phyloP scores from a whole-genome alignment of 176 grass and related monocot genomes.

The Avena eriantha region DNA sequence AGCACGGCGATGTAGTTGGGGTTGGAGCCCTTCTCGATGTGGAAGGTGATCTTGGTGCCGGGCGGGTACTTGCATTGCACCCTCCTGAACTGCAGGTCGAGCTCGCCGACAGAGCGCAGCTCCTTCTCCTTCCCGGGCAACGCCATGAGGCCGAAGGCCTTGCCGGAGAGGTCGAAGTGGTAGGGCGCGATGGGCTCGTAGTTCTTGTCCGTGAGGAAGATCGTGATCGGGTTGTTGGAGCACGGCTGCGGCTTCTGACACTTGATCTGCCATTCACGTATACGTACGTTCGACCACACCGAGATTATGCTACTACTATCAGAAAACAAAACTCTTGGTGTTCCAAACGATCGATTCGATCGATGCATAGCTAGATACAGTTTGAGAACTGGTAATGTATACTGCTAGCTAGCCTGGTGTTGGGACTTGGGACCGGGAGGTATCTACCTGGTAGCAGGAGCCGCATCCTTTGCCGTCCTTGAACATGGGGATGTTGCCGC shows the following conservation, averaged over 20 bases:
- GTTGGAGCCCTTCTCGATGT: slow-evolving; percentile 61
- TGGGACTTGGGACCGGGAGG: no score
- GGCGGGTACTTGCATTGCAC: slow-evolving; percentile 20
- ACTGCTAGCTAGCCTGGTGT: no score
- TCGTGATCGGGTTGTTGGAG: neutral
- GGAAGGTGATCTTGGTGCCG: slow-evolving; percentile 58
- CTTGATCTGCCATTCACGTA: neutral
- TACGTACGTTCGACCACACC: neutral
- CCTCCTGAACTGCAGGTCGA: slow-evolving; percentile 30
- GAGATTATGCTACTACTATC: neutral
- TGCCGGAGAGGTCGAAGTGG: slow-evolving; percentile 18
- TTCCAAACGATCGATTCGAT: no score
- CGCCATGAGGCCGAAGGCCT: slow-evolving; percentile 12
- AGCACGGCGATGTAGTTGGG: slow-evolving; percentile 61
- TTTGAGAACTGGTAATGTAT: no score
- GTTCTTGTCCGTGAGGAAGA: slow-evolving; percentile 25
- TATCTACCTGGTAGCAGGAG: neutral
- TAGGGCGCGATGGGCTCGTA: slow-evolving; percentile 19
- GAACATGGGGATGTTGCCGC: slow-evolving; percentile 23
- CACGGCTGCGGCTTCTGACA: neutral
- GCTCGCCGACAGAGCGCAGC: neutral
- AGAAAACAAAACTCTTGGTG: neutral
- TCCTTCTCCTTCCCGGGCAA: neutral
- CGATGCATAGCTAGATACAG: no score
- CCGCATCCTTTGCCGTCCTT: slow-evolving; percentile 24